Evolutionary conservation across 768 basidiomycete genomes (phyloP).

Genomic region (Pseudohyphozyma bogoriensis): DNA sequence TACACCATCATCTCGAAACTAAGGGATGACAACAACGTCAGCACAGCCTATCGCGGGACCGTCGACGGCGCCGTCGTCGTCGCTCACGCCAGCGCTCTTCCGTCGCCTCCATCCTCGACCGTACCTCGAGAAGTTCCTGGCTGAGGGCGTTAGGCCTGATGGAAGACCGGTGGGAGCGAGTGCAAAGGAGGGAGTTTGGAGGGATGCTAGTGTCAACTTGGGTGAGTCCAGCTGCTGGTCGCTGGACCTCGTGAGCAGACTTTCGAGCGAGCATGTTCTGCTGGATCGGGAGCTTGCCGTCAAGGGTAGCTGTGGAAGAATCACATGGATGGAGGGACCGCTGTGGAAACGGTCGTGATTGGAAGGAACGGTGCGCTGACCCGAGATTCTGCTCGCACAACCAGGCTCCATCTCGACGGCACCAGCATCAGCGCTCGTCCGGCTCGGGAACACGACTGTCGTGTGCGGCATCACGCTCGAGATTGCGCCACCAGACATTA

Average conservation of each 20-base stretch:
- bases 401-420: conserved; percentile 92
- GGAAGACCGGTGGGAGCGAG: conserved; percentile 54
- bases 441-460: conserved; percentile 84
- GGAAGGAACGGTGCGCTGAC: background rate
- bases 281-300: too few relatives aligned
- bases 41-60: too few relatives aligned
- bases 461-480: conserved; percentile 96
- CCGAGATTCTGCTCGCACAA: too few relatives aligned
- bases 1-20: too few relatives aligned
- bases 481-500: conserved; percentile 78
- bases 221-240: conserved; percentile 50
- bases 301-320: background rate
- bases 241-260: too few relatives aligned
- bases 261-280: too few relatives aligned
- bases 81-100: conserved; percentile 38
- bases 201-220: conserved; percentile 65
- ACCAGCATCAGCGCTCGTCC: conserved; percentile 80
- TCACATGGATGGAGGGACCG: too few relatives aligned
- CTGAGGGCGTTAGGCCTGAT: conserved; percentile 69
- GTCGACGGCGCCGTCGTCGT: background rate
- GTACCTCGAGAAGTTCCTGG: conserved; percentile 77
- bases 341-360: too few relatives aligned
- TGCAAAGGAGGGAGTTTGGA: conserved; percentile 42
- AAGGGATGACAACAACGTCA: too few relatives aligned
- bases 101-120: conserved; percentile 78